A percentile compares a stretch with the other conserved stretches of the same genome.
Conservation (phyloP, 192 early-diverging fungal species). For the Podila epigama region DNA sequence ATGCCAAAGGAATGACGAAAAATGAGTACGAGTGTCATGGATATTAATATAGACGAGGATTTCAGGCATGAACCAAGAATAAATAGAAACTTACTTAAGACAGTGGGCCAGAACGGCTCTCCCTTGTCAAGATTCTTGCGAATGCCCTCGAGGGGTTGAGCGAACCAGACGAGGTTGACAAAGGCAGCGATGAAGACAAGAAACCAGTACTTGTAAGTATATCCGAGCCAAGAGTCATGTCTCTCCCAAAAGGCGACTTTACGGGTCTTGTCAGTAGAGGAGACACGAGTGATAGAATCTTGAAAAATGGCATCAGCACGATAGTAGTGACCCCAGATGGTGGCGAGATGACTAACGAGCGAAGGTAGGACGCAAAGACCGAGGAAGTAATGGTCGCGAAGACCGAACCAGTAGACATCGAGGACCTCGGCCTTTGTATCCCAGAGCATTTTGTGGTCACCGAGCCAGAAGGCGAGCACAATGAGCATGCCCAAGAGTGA, state of each 20-base stretch:
- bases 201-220: constrained; percentile 3
- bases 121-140: not conserved
- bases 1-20: not conserved
- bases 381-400: constrained; percentile 10
- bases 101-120: not conserved
- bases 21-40: not conserved
- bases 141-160: not conserved
- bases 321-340: constrained; percentile 23
- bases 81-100: not conserved
- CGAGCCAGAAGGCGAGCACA: not conserved
- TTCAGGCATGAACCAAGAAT: not conserved
- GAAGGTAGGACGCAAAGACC: constrained; percentile 1
- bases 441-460: constrained; percentile 8
- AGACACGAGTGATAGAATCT: not conserved
- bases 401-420: not conserved
- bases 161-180: constrained; percentile 12
- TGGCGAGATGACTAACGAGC: constrained; percentile 8
- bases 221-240: constrained; percentile 1
- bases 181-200: not conserved
- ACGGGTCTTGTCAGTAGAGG: not conserved
- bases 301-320: constrained; percentile 11
- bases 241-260: not conserved
- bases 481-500: not conserved
- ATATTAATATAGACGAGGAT: not conserved
- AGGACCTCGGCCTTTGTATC: not conserved